Conservation (phyloP, 169 alveolate genomes). For the Plasmodium vivax region DNA sequence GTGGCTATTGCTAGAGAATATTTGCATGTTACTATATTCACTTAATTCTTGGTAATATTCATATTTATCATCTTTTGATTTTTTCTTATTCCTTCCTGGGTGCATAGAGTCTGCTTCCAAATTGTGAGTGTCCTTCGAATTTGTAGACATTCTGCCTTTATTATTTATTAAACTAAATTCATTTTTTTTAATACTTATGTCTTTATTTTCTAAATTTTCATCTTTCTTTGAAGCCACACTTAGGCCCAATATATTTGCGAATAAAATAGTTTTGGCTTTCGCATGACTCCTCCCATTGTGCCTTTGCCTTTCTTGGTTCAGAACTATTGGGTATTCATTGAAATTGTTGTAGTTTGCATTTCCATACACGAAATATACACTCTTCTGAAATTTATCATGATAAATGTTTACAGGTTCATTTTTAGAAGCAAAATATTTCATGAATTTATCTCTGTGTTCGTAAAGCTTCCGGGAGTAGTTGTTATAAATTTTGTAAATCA, state of each 20-base stretch:
- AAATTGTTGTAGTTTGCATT: constrained; percentile 26
- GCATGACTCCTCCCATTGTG: constrained; percentile 10
- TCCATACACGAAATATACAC: constrained; percentile 12
- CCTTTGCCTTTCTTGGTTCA: constrained; percentile 5
- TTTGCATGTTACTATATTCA: constrained; percentile 73
- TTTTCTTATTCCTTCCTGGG: constrained; percentile 1
- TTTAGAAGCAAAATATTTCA: constrained; percentile 26
- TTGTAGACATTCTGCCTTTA: not conserved
- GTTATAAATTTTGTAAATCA: constrained; percentile 43
- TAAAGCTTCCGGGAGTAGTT: constrained; percentile 47
- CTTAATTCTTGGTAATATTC: constrained; percentile 75
- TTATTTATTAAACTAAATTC: constrained; percentile 48
- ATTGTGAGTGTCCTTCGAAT: constrained; percentile 4
- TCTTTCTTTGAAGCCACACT: constrained; percentile 23
- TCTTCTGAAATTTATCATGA: constrained; percentile 24
- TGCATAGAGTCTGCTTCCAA: not conserved
- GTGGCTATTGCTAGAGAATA: constrained; percentile 79
- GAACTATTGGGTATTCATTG: constrained; percentile 30
- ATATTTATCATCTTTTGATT: constrained; percentile 55
- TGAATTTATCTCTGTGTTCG: constrained; percentile 42
- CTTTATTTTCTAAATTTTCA: constrained; percentile 43
- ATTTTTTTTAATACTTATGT: constrained; percentile 27
- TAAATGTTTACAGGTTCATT: constrained; percentile 38
- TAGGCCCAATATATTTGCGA: constrained; percentile 49
- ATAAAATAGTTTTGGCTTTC: constrained; percentile 19